Conservation (phyloP, 2,329 filamentous ascomycete species). For the Eurotiales sp. region DNA sequence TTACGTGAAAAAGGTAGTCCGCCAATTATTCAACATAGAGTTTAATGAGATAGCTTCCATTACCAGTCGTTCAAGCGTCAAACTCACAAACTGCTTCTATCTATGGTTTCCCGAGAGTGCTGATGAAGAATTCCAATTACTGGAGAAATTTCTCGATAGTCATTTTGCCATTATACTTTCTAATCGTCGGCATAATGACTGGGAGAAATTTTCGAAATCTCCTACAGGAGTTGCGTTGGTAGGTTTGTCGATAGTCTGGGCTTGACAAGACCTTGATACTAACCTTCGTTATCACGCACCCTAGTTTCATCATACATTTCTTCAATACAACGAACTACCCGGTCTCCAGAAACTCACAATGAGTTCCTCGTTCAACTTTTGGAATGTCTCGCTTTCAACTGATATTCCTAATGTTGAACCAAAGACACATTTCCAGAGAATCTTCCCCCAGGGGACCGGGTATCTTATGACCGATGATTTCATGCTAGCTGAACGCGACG, state of each 20-base stretch:
- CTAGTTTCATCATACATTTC: constrained; percentile 37
- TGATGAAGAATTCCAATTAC: constrained; percentile 23
- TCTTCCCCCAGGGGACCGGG: constrained; percentile 36
- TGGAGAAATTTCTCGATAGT: constrained; percentile 24
- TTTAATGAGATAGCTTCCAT: constrained; percentile 26
- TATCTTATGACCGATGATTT: constrained; percentile 42
- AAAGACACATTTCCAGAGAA: constrained; percentile 27
- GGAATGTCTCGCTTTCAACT: constrained; percentile 29
- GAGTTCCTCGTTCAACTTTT: constrained; percentile 27
- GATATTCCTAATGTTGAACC: constrained; percentile 24
- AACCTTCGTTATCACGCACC: background rate
- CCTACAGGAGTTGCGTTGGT: constrained; percentile 33
- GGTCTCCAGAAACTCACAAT: constrained; percentile 23
- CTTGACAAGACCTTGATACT: too few species aligned
- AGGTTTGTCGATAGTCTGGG: too few species aligned
- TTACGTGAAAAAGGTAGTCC: constrained; percentile 19
- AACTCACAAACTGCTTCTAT: constrained; percentile 28
- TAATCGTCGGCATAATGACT: constrained; percentile 28
- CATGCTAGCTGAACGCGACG: constrained; percentile 28
- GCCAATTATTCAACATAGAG: constrained; percentile 18
- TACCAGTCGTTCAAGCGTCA: constrained; percentile 16
- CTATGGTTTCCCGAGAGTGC: constrained; percentile 29
- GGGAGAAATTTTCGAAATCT: constrained; percentile 31
- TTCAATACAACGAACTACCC: constrained; percentile 26
- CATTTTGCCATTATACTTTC: constrained; percentile 27